A percentile compares a stretch with the other conserved stretches of the same genome.
These are phyloP conservation scores for Stemphylium vesicarium DNA, from an alignment of 2,329 filamentous ascomycete genomes.

Conservation along the genomic window DNA sequence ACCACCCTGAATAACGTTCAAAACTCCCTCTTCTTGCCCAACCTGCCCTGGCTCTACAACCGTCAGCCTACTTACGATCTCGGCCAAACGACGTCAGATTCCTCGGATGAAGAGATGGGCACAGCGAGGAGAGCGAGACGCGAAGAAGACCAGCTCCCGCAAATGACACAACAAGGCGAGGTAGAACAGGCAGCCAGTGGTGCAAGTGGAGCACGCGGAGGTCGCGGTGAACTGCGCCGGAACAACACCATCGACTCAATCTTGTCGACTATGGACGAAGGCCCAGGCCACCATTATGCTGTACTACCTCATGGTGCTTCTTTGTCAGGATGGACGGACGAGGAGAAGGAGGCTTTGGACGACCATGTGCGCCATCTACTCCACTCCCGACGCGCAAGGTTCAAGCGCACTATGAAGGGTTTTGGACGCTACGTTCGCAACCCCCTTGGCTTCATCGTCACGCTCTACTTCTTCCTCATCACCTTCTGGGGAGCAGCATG, in stretches of 20 bases:
- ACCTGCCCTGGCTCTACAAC: slow-evolving; percentile 75
- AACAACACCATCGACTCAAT: slow-evolving; percentile 41
- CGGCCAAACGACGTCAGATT: slow-evolving; percentile 55
- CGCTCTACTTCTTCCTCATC: slow-evolving; percentile 84
- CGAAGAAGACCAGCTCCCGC: slow-evolving; percentile 21
- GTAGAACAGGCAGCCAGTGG: slow-evolving; percentile 16
- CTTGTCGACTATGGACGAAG: slow-evolving; percentile 49
- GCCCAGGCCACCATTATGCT: slow-evolving; percentile 70
- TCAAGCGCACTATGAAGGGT: slow-evolving; percentile 78
- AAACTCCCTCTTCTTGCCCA: slow-evolving; percentile 85
- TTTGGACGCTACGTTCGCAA: slow-evolving; percentile 77
- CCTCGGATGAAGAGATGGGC: slow-evolving; percentile 38
- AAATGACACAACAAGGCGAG: slow-evolving; percentile 27
- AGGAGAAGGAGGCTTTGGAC: slow-evolving; percentile 77
- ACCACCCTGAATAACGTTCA: slow-evolving; percentile 91
- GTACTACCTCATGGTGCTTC: slow-evolving; percentile 76
- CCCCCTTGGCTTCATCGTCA: slow-evolving; percentile 81
- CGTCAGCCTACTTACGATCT: slow-evolving; percentile 79
- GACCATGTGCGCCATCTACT: slow-evolving; percentile 87
- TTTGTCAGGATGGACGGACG: slow-evolving; percentile 76
- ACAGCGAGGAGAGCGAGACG: slow-evolving; percentile 14
- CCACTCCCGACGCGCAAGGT: slow-evolving; percentile 77
- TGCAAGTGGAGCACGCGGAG: slow-evolving; percentile 3
- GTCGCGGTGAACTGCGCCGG: slow-evolving; percentile 19
- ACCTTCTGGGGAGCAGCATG: slow-evolving; percentile 84